Conservation (phyloP, 176 grass and related monocot species). For the Triticum turgidum region DNA sequence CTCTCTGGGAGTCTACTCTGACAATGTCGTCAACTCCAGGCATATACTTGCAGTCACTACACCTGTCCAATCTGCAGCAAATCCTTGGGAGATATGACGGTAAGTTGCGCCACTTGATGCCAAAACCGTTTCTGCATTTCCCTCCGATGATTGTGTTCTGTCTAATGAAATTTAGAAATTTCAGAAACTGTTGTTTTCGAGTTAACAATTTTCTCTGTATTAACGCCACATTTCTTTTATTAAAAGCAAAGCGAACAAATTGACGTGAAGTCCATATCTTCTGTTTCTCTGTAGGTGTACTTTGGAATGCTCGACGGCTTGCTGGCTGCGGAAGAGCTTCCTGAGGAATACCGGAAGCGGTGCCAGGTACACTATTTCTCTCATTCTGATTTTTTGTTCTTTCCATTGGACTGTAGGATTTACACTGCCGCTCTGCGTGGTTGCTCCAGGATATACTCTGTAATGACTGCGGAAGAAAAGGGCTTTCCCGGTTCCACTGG, state of each 20-base stretch:
- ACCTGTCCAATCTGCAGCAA: conserved; percentile 87
- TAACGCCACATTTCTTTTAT: no score
- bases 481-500: conserved; percentile 74
- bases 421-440: background rate
- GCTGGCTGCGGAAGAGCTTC: conserved; percentile 74
- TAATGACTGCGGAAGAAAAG: conserved; percentile 82
- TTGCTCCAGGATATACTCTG: conserved; percentile 78
- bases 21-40: conserved; percentile 40
- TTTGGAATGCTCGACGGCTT: conserved; percentile 95
- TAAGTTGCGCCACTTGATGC: conserved; percentile 21
- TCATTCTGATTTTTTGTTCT: background rate
- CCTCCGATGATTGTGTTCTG: background rate
- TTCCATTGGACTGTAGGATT: background rate
- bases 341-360: conserved; percentile 73
- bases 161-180: background rate
- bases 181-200: background rate
- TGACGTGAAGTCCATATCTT: background rate
- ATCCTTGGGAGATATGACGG: conserved; percentile 90
- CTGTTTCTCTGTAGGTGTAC: conserved; percentile 59
- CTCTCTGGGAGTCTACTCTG: conserved; percentile 6
- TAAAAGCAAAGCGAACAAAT: background rate
- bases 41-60: conserved; percentile 87
- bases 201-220: no score
- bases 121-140: background rate
- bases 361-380: conserved; percentile 52